Evolutionary conservation across 768 basidiomycete species (phyloP).

Genomic region (Trichaptum fuscoviolaceum): DNA sequence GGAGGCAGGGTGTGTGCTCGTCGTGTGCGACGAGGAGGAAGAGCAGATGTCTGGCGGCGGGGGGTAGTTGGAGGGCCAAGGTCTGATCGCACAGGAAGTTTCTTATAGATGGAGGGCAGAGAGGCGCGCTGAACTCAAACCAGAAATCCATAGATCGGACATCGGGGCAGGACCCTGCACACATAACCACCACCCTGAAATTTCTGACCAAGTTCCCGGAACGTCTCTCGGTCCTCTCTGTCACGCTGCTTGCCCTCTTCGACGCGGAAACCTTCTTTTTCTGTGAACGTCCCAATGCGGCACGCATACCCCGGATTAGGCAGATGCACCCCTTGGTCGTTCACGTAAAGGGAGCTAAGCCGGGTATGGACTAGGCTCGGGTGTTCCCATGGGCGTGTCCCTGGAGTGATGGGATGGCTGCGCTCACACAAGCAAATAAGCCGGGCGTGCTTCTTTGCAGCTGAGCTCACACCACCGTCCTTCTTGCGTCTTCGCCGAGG

Average conservation of each 20-base stretch:
- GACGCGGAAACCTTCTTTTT: neutral
- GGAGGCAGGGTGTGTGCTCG: slow-evolving; percentile 10
- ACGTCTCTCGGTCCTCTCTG: neutral
- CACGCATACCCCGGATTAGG: neutral
- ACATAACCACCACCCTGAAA: too few relatives aligned
- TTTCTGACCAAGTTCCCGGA: neutral
- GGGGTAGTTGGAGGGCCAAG: slow-evolving; percentile 6
- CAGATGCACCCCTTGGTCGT: neutral
- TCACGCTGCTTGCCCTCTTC: neutral
- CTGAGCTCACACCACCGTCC: too few relatives aligned
- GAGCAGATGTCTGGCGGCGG: slow-evolving; percentile 9
- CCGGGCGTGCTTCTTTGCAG: neutral
- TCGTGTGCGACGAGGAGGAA: slow-evolving; percentile 17
- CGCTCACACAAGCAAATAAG: neutral
- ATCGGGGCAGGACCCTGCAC: neutral
- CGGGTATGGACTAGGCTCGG: neutral
- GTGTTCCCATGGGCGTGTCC: neutral
- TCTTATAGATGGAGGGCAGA: neutral
- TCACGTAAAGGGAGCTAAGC: neutral
- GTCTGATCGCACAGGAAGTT: neutral
- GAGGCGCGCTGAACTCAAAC: neutral
- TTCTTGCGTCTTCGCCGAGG: neutral
- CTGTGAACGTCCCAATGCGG: neutral
- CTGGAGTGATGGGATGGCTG: neutral
- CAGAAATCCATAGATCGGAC: neutral